phyloP scores from a whole-genome alignment of 352 stramenopile species.

The Sclerospora graminicola region DNA sequence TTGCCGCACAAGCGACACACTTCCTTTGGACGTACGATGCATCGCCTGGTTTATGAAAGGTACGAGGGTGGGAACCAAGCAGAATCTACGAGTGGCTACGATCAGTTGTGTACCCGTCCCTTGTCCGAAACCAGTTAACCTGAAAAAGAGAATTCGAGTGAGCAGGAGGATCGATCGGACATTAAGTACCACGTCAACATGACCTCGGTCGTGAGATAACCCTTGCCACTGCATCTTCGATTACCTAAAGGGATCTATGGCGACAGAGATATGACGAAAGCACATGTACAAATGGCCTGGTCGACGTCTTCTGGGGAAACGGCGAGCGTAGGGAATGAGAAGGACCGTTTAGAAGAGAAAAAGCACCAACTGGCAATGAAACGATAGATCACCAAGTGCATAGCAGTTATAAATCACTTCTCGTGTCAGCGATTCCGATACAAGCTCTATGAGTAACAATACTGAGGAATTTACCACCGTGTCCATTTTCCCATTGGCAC shows the following conservation, averaged over 20 bases:
- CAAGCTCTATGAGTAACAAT: conserved; percentile 3
- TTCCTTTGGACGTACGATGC: too few species aligned
- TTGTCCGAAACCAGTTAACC: background rate
- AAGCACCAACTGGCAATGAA: background rate
- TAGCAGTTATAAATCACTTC: too few species aligned
- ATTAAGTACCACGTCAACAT: too few species aligned
- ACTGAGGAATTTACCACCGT: background rate
- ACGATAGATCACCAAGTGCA: background rate
- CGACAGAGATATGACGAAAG: too few species aligned
- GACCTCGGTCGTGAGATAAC: too few species aligned
- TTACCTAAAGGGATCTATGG: too few species aligned
- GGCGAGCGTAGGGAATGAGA: background rate
- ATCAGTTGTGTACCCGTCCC: too few species aligned
- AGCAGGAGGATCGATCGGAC: conserved; percentile 7
- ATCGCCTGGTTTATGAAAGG: too few species aligned
- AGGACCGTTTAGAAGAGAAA: background rate
- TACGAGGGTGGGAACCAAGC: too few species aligned
- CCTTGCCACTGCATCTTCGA: too few species aligned
- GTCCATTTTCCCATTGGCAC: background rate
- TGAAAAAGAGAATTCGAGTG: background rate
- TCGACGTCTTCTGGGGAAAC: too few species aligned
- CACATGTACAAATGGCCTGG: conserved; percentile 23
- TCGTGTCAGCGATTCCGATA: background rate
- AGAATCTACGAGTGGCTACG: background rate
- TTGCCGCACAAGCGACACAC: too few species aligned